These are phyloP conservation scores for Sanghuangporus baumii DNA, from an alignment of 1,284 basidiomycete genomes.

Conservation along the genomic window DNA sequence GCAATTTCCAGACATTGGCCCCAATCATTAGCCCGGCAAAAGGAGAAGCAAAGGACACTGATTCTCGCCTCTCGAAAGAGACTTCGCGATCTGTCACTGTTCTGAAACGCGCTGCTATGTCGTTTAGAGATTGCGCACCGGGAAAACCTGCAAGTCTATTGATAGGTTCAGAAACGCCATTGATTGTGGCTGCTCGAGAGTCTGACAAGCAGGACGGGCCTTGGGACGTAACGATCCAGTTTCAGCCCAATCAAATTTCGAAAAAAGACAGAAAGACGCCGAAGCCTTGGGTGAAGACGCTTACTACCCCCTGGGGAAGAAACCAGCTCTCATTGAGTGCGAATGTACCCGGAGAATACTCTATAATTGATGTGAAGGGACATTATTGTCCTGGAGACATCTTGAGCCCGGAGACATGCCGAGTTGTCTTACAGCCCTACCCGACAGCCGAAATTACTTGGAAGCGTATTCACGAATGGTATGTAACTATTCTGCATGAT, in stretches of 20 bases:
- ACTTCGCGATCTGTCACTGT: slow-evolving; percentile 65
- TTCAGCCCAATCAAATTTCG: slow-evolving; percentile 40
- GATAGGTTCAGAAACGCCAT: slow-evolving; percentile 55
- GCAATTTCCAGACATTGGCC: slow-evolving; percentile 41
- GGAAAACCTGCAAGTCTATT: slow-evolving; percentile 71
- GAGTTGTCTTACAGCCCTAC: slow-evolving; percentile 66
- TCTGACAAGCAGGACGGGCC: slow-evolving; percentile 58
- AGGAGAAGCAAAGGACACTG: slow-evolving; percentile 22
- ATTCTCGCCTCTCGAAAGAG: slow-evolving; percentile 24
- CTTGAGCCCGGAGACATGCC: slow-evolving; percentile 73
- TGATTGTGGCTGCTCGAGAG: slow-evolving; percentile 47
- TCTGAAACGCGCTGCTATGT: slow-evolving; percentile 68
- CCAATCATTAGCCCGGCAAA: slow-evolving; percentile 8
- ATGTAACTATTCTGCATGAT: slow-evolving; percentile 20
- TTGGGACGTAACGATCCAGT: slow-evolving; percentile 60
- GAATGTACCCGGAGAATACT: slow-evolving; percentile 76
- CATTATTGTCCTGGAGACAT: slow-evolving; percentile 78
- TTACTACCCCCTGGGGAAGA: slow-evolving; percentile 43
- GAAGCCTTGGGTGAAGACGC: slow-evolving; percentile 57
- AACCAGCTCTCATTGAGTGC: slow-evolving; percentile 49
- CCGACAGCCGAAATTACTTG: slow-evolving; percentile 84
- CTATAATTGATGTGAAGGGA: slow-evolving; percentile 67
- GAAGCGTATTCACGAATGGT: slow-evolving; percentile 91
- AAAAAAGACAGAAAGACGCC: slow-evolving; percentile 33
- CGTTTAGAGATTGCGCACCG: slow-evolving; percentile 71